Base-by-base conservation (phyloP, 257 asterid species). In the Capsicum baccatum region DNA sequence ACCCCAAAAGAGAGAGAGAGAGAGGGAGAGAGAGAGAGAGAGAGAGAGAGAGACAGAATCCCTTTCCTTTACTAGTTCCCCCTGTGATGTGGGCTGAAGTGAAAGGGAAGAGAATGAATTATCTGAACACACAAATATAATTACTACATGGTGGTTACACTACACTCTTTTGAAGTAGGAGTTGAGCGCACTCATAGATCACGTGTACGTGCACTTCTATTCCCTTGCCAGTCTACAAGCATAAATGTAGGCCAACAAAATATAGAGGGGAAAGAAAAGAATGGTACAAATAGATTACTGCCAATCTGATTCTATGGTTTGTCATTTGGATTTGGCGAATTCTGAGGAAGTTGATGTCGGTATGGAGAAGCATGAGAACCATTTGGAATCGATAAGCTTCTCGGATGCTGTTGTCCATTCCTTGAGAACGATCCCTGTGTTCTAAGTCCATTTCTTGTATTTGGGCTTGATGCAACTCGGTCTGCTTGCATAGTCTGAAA, bases 281-380 rank as follows among this genome's bases (percentile, higher is more conserved):
- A 87, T 78, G 84, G 84, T 67, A 37, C 54, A 82, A 69, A 83
- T 35, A 70, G 35, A 59, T 54, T 39, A 16, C 64, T 50, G 35
- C 71, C 56, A 21, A 60, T 68, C 91, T 76, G 44, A 74, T 81
- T 66, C 88, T 92, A 93, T 8, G 88, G 85, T 90, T 92, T 92
- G 82, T 91, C 90, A 62, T 88, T 90, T 62, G 95, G 94, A 78
- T 96, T 92, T n/a, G 98, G 99, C 6, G 99, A 96, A 85, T 90
- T 90, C 5, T 87, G 92, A 8, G 90, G 92, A 37, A 85, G 86
- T 89, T 91, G 95, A 83, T 91, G 83, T 83, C 67, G 95, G 84
- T 73, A 92, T 0, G 98, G 97, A 42, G 98, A 92, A 84, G 93
- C 92, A 79, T 89, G 94, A 21, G 90, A 69, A 54, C 98, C 94